Conservation (phyloP, 2,329 filamentous ascomycete genomes). For the Ilyonectria mors-panacis region DNA sequence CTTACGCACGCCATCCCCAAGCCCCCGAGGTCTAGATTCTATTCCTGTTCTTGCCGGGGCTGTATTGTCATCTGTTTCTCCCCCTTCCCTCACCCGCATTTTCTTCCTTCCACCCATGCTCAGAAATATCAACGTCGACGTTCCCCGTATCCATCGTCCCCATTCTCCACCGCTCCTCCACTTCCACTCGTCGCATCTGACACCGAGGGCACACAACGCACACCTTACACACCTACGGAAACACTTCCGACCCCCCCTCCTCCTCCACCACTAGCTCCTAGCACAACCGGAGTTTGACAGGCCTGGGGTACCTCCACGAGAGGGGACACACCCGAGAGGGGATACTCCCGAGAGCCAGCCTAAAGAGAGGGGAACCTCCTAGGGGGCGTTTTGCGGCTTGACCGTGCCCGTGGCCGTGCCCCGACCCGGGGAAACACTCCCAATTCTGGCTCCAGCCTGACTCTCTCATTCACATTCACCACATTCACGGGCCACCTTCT, state of each 20-base stretch:
- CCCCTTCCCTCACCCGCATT: constrained; percentile 2
- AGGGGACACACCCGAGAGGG: constrained; percentile 44
- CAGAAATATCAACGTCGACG: constrained; percentile 9
- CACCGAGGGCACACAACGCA: constrained; percentile 15
- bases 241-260: constrained; percentile 33
- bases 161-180: constrained; percentile 9
- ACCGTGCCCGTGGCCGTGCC: constrained; percentile 35
- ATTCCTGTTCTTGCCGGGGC: constrained; percentile 2
- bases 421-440: constrained; percentile 25
- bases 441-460: constrained; percentile 22
- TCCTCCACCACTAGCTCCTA: constrained; percentile 27
- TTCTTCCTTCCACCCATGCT: constrained; percentile 6
- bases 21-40: constrained; percentile 20
- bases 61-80: constrained; percentile 1
- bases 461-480: constrained; percentile 28
- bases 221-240: constrained; percentile 30
- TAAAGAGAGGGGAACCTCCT: constrained; percentile 20
- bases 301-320: constrained; percentile 34
- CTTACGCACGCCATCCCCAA: constrained; percentile 35
- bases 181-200: constrained; percentile 25
- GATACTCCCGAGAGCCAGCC: constrained; percentile 33
- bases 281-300: constrained; percentile 26
- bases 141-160: constrained; percentile 11
- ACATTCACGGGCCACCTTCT: constrained; percentile 46
- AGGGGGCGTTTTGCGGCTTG: constrained; percentile 42